Percentiles rank a stretch among this genome's conserved stretches.
These are phyloP conservation scores for Adiantum capillusveneris DNA, from an alignment of 75 land plant genomes.

Conservation along the genomic window DNA sequence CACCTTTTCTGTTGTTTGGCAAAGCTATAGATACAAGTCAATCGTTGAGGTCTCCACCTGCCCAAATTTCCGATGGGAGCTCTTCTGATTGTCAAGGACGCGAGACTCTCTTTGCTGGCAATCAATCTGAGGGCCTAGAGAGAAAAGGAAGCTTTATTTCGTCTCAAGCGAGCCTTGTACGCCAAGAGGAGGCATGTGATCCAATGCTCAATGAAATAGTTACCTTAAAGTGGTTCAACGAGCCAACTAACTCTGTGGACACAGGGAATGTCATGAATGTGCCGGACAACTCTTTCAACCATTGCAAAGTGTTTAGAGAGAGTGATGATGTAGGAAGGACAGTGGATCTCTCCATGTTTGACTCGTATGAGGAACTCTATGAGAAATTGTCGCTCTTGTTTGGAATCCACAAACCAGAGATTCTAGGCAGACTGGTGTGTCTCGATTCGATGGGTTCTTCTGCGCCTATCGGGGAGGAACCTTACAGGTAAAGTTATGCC, in stretches of 20 bases:
- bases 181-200: not conserved
- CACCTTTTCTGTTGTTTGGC: constrained; percentile 45
- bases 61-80: constrained; percentile 12
- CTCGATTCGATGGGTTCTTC: constrained; percentile 12
- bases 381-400: constrained; percentile 36
- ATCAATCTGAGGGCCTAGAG: constrained; percentile 25
- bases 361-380: constrained; percentile 38
- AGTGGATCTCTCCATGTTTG: constrained; percentile 34
- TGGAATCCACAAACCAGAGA: constrained; percentile 15
- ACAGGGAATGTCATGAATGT: not conserved
- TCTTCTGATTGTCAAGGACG: constrained; percentile 39
- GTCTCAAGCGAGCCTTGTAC: not conserved
- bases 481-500: constrained; percentile 25
- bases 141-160: constrained; percentile 5
- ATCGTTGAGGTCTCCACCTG: constrained; percentile 6
- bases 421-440: constrained; percentile 28
- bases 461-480: constrained; percentile 27
- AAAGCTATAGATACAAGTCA: constrained; percentile 37
- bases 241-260: constrained; percentile 6
- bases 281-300: constrained; percentile 14
- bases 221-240: constrained; percentile 20
- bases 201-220: constrained; percentile 12
- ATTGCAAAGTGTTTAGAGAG: constrained; percentile 45
- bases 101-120: constrained; percentile 31
- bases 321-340: constrained; percentile 47